phyloP scores from a whole-genome alignment of 257 asterid genomes.

The Marsdenia floribunda region DNA sequence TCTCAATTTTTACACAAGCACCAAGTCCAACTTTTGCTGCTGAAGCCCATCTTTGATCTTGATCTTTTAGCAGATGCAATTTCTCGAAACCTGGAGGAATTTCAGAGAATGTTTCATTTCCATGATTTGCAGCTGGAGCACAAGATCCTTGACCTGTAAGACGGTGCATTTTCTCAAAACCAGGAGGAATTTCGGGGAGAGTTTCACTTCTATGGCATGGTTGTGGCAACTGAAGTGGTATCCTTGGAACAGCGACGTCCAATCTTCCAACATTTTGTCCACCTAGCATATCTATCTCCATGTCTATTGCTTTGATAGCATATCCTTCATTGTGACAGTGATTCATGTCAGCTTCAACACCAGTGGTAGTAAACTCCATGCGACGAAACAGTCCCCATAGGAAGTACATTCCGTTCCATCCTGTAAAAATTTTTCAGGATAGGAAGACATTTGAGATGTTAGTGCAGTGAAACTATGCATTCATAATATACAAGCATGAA shows the following conservation, averaged over 20 bases:
- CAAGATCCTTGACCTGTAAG: conserved; percentile 14
- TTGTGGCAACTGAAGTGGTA: background rate
- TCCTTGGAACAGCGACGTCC: conserved; percentile 27
- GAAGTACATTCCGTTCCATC: conserved; percentile 44
- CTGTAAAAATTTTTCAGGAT: conserved; percentile 28
- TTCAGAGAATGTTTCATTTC: conserved; percentile 7
- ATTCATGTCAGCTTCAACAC: background rate
- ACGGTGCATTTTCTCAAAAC: conserved; percentile 16
- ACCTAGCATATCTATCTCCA: conserved; percentile 59
- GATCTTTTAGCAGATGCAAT: background rate
- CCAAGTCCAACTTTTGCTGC: too few relatives aligned
- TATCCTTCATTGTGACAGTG: conserved; percentile 5
- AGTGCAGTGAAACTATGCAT: background rate
- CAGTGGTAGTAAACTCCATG: conserved; percentile 1
- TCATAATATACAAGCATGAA: background rate
- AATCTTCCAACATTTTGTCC: conserved; percentile 35
- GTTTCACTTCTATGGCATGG: conserved; percentile 4
- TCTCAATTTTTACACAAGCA: background rate
- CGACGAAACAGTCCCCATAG: conserved; percentile 64
- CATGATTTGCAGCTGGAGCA: conserved; percentile 2
- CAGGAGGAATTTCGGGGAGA: conserved; percentile 27
- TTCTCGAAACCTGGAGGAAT: conserved; percentile 34
- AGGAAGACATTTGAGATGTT: background rate
- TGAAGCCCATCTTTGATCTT: background rate
- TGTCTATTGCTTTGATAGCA: conserved; percentile 30